Percentiles rank a stretch among this genome's conserved stretches.
phyloP scores from a whole-genome alignment of 2,329 filamentous ascomycete species.

The Clarireedia paspali region DNA sequence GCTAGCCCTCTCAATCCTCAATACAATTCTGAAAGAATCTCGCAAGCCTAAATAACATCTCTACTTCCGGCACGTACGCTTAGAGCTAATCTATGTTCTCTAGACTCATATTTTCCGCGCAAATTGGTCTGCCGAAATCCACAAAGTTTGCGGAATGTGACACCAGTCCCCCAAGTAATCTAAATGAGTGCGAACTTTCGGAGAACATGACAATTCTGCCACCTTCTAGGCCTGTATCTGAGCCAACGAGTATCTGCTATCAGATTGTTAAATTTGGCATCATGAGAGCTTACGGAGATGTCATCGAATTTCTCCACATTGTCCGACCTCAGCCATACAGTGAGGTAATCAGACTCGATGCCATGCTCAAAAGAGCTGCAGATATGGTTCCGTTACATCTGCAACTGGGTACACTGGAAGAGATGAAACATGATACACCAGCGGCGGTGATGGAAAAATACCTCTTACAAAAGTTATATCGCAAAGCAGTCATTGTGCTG shows the following conservation, averaged over 20 bases:
- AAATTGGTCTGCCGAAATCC: slow-evolving; percentile 60
- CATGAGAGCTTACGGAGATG: slow-evolving; percentile 41
- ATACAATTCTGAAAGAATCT: not conserved
- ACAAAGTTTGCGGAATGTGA: slow-evolving; percentile 57
- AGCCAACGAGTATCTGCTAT: slow-evolving; percentile 52
- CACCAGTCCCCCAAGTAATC: slow-evolving; percentile 52
- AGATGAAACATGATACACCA: slow-evolving; percentile 41
- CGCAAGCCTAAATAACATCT: not conserved
- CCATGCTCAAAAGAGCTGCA: slow-evolving; percentile 39
- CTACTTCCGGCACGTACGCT: not conserved
- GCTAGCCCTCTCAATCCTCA: not conserved
- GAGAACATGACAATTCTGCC: slow-evolving; percentile 48
- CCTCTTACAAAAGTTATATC: slow-evolving; percentile 43
- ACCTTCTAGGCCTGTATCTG: slow-evolving; percentile 43
- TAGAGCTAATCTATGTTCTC: not conserved
- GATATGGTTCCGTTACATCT: slow-evolving; percentile 39
- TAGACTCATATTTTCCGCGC: slow-evolving; percentile 52
- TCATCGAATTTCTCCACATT: slow-evolving; percentile 43
- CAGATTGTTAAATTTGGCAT: slow-evolving; percentile 43
- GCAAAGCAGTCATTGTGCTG: slow-evolving; percentile 47
- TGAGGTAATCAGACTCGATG: slow-evolving; percentile 43
- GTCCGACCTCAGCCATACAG: slow-evolving; percentile 40
- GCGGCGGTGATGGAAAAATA: slow-evolving; percentile 43
- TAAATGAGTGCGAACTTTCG: slow-evolving; percentile 58
- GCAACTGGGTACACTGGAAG: slow-evolving; percentile 39